Percentiles rank a stretch among this genome's conserved stretches.
Conservation (phyloP, 208 protist genomes). For the Wallacemonas rigidus region DNA sequence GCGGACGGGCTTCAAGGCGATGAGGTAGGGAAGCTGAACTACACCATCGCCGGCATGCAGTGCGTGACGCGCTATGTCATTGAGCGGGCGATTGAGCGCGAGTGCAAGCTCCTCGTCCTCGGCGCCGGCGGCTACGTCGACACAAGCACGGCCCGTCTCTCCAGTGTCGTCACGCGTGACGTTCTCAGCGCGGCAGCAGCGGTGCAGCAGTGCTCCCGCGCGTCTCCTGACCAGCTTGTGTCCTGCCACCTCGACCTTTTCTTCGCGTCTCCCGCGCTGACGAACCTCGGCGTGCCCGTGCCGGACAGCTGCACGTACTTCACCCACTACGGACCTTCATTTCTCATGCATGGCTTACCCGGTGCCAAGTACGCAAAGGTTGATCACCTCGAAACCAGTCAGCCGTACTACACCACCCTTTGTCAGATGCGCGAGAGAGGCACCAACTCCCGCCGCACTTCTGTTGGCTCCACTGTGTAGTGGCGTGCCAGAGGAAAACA, state of each 20-base stretch:
- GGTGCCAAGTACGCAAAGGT: slow-evolving; percentile 23
- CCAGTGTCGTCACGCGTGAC: slow-evolving; percentile 44
- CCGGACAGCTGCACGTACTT: slow-evolving; percentile 50
- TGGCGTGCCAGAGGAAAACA: not conserved
- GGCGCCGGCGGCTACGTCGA: slow-evolving; percentile 50
- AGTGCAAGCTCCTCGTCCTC: slow-evolving; percentile 41
- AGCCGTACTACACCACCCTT: slow-evolving; percentile 21
- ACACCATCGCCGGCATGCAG: slow-evolving; percentile 58
- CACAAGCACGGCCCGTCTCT: slow-evolving; percentile 41
- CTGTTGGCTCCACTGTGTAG: slow-evolving; percentile 1
- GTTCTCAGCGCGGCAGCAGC: slow-evolving; percentile 45
- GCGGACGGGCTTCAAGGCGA: slow-evolving; percentile 96
- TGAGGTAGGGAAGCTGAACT: slow-evolving; percentile 94
- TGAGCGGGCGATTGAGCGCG: slow-evolving; percentile 14
- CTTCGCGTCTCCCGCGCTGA: slow-evolving; percentile 30
- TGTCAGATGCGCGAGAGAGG: not conserved
- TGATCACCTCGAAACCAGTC: slow-evolving; percentile 1
- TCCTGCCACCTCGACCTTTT: slow-evolving; percentile 26
- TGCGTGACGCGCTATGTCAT: slow-evolving; percentile 39
- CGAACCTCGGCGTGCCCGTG: slow-evolving; percentile 35
- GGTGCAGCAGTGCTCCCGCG: not conserved
- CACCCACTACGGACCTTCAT: slow-evolving; percentile 49
- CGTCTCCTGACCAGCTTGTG: not conserved
- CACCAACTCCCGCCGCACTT: slow-evolving; percentile 2
- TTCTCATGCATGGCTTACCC: slow-evolving; percentile 57